Percentiles rank a stretch among this genome's conserved stretches.
These are phyloP conservation scores for Syncephalastrum racemosum DNA, from an alignment of 371 early-diverging fungal genomes.

Conservation along the genomic window DNA sequence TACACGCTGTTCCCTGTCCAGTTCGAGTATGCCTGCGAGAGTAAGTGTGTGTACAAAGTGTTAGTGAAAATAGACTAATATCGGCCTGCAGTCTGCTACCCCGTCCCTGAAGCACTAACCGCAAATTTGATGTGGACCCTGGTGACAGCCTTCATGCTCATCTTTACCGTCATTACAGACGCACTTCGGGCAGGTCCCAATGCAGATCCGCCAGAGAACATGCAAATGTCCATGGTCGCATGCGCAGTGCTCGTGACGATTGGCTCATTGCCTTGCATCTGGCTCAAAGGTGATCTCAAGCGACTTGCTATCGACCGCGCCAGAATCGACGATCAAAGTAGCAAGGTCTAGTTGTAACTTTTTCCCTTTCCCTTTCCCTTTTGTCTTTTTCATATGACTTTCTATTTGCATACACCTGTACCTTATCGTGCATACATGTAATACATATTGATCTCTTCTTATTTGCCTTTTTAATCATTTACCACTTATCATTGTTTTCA, in stretches of 20 bases:
- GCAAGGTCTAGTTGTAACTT: too few species aligned
- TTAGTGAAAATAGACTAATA: neutral
- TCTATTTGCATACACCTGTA: too few species aligned
- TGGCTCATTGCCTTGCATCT: slow-evolving; percentile 28
- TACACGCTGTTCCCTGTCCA: slow-evolving; percentile 52
- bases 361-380: too few species aligned
- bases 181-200: slow-evolving; percentile 27
- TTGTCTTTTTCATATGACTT: too few species aligned
- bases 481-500: too few species aligned
- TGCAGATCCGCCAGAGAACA: slow-evolving; percentile 25
- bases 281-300: slow-evolving; percentile 36
- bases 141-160: slow-evolving; percentile 51
- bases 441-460: too few species aligned
- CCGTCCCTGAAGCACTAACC: slow-evolving; percentile 47
- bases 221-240: slow-evolving; percentile 30
- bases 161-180: slow-evolving; percentile 47
- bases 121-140: slow-evolving; percentile 51
- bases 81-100: slow-evolving; percentile 42
- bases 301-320: slow-evolving; percentile 17
- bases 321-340: too few species aligned
- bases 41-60: slow-evolving; percentile 17
- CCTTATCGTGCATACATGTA: too few species aligned
- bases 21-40: slow-evolving; percentile 57
- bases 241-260: slow-evolving; percentile 24
- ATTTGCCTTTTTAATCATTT: too few species aligned